phyloP scores from a whole-genome alignment of 2,329 filamentous ascomycete species.

The Aspergillus floridensis region DNA sequence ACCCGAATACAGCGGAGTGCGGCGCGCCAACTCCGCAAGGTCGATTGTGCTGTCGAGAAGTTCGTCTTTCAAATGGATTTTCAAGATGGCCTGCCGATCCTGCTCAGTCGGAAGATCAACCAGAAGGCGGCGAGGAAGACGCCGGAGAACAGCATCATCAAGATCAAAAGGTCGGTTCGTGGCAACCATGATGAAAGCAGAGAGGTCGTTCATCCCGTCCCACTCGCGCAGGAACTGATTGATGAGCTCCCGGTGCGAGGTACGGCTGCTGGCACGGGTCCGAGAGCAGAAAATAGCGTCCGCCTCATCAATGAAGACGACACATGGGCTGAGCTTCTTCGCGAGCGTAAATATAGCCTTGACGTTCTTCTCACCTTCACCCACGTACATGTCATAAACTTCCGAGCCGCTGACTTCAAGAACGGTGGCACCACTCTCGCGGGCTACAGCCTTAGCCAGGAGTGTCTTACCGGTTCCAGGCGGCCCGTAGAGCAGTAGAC shows the following conservation, averaged over 20 bases:
- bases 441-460: constrained; percentile 63
- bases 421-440: constrained; percentile 64
- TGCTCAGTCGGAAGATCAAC: constrained; percentile 49
- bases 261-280: constrained; percentile 59
- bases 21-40: constrained; percentile 42
- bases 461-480: constrained; percentile 66
- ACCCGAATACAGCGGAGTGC: constrained; percentile 51
- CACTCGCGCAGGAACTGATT: constrained; percentile 97
- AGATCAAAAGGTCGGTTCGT: constrained; percentile 95
- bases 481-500: constrained; percentile 82
- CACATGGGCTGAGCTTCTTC: constrained; percentile 83
- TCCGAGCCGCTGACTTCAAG: constrained; percentile 86
- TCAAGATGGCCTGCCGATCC: constrained; percentile 48
- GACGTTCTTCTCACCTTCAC: constrained; percentile 94
- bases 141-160: constrained; percentile 59
- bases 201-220: constrained; percentile 82
- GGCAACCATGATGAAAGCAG: constrained; percentile 96
- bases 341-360: constrained; percentile 87
- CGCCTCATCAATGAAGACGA: constrained; percentile 96
- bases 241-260: constrained; percentile 80
- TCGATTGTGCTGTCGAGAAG: constrained; percentile 42
- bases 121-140: constrained; percentile 49
- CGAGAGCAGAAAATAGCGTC: constrained; percentile 86
- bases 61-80: constrained; percentile 51
- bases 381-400: constrained; percentile 95